Evolutionary conservation across 139 green algal genomes (phyloP), one percentile per base, ranked within the genome.

Genomic region (Chlorella sorokiniana): DNA sequence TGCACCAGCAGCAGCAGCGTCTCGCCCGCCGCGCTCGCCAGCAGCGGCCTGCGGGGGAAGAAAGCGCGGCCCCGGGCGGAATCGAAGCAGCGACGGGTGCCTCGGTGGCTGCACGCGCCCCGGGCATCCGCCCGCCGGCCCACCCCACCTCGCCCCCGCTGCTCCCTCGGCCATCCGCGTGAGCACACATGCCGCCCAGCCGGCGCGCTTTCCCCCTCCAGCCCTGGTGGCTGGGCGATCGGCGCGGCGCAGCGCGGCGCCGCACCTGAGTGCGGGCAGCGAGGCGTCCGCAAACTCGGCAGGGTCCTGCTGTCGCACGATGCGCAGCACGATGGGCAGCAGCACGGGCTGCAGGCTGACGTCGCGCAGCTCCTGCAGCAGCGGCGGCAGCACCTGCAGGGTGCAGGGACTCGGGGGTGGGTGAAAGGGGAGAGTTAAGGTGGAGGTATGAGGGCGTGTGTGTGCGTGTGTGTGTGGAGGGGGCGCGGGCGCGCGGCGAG

Each of bases 251-350:
- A 5, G 10, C 52, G 20, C 6, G 6, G 23, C 11, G 54, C 2
- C 40, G 51, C 44, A 77, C 70, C 35, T 69, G 51, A 95, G 77
- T 35, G 76, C 78, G 4, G 89, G 91, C 41, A 94, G 81, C 1
- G 88, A 88, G 9, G 40, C 71, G 10, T 89, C 83, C 23, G 44
- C 78, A 74, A 91, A 91, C 70, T 91, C 81, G 40, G 63, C 64
- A 10, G 81, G 41, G 1, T 69, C 44, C 73, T 91, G 85, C 70
- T 73, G n/a, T 62, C 84, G 51, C 52, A 91, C 76, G n/a, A 94
- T 90, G 35, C n/a, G 35, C 4, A 94, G 75, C 35, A 95, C 82
- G 54, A 94, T 29, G 0, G 92, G 92, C 69, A 95, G 86, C 68
- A 91, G 82, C 42, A 88, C 63, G 3, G 86, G 84, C 81, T 90